Evolutionary conservation across 179 eudicot species (phyloP), one percentile per base, ranked within the genome.

Genomic region (Nepenthes alata): DNA sequence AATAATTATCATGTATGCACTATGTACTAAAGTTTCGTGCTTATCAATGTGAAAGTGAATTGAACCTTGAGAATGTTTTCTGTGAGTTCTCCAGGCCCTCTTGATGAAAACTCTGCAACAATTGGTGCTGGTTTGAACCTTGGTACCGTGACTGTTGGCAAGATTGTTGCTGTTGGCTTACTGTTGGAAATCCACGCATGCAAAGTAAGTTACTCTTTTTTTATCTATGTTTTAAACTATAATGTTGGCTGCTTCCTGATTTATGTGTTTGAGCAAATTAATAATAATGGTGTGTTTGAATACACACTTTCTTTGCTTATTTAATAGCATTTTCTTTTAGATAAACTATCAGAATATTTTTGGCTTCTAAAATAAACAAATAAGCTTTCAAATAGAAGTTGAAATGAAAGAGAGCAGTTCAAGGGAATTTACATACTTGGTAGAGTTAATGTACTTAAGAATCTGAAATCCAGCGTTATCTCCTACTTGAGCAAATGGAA

Each of bases 21-120:
- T 25, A 25, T 25, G 25, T 25, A 25, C 25, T 25, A 25, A 25
- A 25, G 25, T 25, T 25, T 25, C 25, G 25, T 25, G 25, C 25
- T 25, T 25, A 25, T 25, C 25, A 5, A 11, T 63, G n/a, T 41
- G 35, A 11, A 70, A 59, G 8, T 34, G 12, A 52, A 11, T 15
- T 51, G 11, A 51, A 78, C 82, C 79, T 78, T 78, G 10, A 78
- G 75, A 57, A 78, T 75, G 61, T 75, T 75, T 62, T 75, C 77
- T 1, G 83, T 75, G 47, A 78, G 64, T 12, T 47, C 64, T 48
- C 71, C 80, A 15, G 83, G 83, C 16, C 83, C 83, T 69, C 83
- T 72, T 44, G 83, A 78, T 16, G 83, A 78, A 59, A 78, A 78
- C 56, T 72, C 77, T 60, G 83, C 80, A 11, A 78, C 83, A 34